Conservation (phyloP, 2,329 filamentous ascomycete genomes). For the Penicillium aurantiogriseum region DNA sequence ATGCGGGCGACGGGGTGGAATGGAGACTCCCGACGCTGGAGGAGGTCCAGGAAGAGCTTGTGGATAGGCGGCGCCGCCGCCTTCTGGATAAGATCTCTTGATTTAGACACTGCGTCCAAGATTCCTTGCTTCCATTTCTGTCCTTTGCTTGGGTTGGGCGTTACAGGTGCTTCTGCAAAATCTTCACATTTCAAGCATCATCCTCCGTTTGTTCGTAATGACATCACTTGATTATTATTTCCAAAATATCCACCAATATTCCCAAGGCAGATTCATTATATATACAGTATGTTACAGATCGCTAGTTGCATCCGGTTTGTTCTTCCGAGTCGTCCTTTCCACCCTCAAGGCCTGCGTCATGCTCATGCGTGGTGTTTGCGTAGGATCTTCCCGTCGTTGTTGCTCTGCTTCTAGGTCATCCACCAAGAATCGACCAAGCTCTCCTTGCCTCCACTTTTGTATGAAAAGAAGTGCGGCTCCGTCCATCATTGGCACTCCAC, state of each 20-base stretch:
- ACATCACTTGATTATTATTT: slow-evolving; percentile 10
- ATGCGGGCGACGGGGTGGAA: slow-evolving; percentile 73
- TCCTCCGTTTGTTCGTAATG: slow-evolving; percentile 15
- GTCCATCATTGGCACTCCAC: slow-evolving; percentile 68
- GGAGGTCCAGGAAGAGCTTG: slow-evolving; percentile 89
- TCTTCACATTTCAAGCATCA: slow-evolving; percentile 21
- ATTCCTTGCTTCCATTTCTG: slow-evolving; percentile 14
- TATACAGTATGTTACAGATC: slow-evolving; percentile 26
- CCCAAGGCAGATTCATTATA: slow-evolving; percentile 9
- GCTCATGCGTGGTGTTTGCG: slow-evolving; percentile 38
- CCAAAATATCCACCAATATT: background rate
- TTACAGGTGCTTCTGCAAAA: slow-evolving; percentile 24
- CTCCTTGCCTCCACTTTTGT: slow-evolving; percentile 75
- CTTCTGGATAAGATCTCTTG: slow-evolving; percentile 75
- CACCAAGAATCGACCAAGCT: slow-evolving; percentile 72
- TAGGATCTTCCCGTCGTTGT: slow-evolving; percentile 48
- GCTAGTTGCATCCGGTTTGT: slow-evolving; percentile 24
- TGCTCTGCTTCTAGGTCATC: slow-evolving; percentile 69
- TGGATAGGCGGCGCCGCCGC: slow-evolving; percentile 79
- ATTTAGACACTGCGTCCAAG: slow-evolving; percentile 8
- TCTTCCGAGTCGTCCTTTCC: slow-evolving; percentile 35
- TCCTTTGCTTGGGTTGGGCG: slow-evolving; percentile 19
- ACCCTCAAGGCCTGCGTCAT: slow-evolving; percentile 45
- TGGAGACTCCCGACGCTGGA: slow-evolving; percentile 85
- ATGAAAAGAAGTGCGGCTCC: slow-evolving; percentile 77